Base-by-base conservation (phyloP, 495 filamentous ascomycete genomes). In the Penicillium pancosmium region DNA sequence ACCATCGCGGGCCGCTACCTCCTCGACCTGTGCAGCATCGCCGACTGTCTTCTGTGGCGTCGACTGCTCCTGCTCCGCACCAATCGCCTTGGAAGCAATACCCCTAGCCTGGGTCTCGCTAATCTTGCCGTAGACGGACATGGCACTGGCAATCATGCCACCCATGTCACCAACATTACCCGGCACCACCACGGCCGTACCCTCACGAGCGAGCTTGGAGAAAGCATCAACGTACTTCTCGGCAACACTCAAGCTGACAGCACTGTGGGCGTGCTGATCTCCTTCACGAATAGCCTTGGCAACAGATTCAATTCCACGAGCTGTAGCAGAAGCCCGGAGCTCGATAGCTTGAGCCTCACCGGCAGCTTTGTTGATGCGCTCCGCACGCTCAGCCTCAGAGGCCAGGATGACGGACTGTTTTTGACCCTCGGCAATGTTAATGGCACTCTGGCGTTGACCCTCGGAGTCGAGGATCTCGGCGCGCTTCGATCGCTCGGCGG, bases 171-270 rank as follows among this genome's bases (percentile, higher is more conserved):
- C 94, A 36, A 98, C 89, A 72, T 98, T 97, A 0, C 95, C 94
- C 1, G 94, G 94, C 9, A 98, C 93, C 33, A 98, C 90, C 21
- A 98, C 88, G 2, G 92, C 87, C 11, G 94, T 98, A 57, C 93
- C 90, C 79, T 98, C 91, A 73, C 91, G 92, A 36, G 94, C 94
- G 59, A 98, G 76, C 52, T 90, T 90, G 47, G 85, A 89, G 73
- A 97, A 98, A 2, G 94, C 94, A 51, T 97, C 93, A 31, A 98
- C 95, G 63, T 98, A 98, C 73, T 96, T 95, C 86, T 98, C 94
- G 3, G 94, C 94, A 1, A 98, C 92, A 18, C 82, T 91, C 61
- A 98, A 73, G 59, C 88, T 89, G 5, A 98, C 78, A 9, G 95
- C 94, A 12, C 83, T 80, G 66, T 94, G 91, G 0, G 95, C 94